These are phyloP conservation scores for Metschnikowia orientalis DNA, from an alignment of 805 yeast species.

Conservation along the genomic window DNA sequence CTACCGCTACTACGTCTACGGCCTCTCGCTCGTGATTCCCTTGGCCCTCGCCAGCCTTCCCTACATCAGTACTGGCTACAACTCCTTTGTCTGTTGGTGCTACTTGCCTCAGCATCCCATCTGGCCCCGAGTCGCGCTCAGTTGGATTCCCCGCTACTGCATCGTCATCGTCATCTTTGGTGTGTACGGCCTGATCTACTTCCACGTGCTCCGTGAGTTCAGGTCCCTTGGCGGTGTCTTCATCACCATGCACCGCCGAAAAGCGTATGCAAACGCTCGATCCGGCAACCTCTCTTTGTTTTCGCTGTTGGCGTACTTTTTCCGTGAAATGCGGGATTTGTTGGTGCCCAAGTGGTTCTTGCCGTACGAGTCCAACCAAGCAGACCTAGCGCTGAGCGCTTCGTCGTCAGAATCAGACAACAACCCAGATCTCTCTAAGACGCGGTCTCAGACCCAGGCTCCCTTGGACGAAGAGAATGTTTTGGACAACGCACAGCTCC, in stretches of 20 bases:
- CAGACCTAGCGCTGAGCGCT: constrained; percentile 1
- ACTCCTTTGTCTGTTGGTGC: constrained; percentile 69
- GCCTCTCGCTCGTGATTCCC: constrained; percentile 56
- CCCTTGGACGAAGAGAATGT: constrained; percentile 20
- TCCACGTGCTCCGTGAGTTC: constrained; percentile 64
- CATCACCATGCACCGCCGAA: constrained; percentile 26
- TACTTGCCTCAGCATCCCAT: constrained; percentile 67
- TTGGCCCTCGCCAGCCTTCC: constrained; percentile 66
- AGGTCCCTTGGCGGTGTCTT: constrained; percentile 48
- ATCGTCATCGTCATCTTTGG: constrained; percentile 58
- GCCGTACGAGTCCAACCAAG: constrained; percentile 19
- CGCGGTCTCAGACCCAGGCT: constrained; percentile 4
- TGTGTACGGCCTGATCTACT: constrained; percentile 67
- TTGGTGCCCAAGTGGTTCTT: constrained; percentile 26
- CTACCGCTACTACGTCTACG: constrained; percentile 55
- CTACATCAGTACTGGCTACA: constrained; percentile 57
- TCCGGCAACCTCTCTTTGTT: constrained; percentile 30
- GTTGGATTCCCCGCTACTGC: constrained; percentile 79
- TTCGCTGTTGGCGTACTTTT: constrained; percentile 30
- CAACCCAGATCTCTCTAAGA: constrained; percentile 1
- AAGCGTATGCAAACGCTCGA: constrained; percentile 12
- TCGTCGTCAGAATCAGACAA: constrained; percentile 7
- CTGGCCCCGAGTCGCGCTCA: constrained; percentile 69
- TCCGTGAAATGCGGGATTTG: constrained; percentile 20
- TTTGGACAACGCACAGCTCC: constrained; percentile 40